These are phyloP conservation scores for Psilocybe cubensis DNA, from an alignment of 768 basidiomycete species.

Conservation along the genomic window DNA sequence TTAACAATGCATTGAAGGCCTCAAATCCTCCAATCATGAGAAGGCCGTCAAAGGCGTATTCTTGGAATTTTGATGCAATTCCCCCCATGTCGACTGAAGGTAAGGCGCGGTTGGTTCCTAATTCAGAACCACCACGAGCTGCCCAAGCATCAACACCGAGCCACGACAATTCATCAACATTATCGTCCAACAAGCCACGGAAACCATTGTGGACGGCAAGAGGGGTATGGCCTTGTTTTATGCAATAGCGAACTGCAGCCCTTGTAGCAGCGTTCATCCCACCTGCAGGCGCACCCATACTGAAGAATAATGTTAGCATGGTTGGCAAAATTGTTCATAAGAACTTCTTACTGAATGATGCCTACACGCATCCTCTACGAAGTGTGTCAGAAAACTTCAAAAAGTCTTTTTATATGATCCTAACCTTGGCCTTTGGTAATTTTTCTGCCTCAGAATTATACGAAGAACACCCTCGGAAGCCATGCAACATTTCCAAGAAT, in stretches of 20 bases:
- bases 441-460: slow-evolving; percentile 52
- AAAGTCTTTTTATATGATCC: slow-evolving; percentile 9
- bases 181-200: slow-evolving; percentile 90
- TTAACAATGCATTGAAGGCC: slow-evolving; percentile 79
- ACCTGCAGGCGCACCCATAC: slow-evolving; percentile 95
- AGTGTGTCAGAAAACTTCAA: slow-evolving; percentile 12
- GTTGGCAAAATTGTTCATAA: not conserved
- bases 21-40: slow-evolving; percentile 97
- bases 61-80: slow-evolving; percentile 90
- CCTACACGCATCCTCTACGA: slow-evolving; percentile 74
- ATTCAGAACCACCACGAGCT: slow-evolving; percentile 94
- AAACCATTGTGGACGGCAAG: slow-evolving; percentile 96
- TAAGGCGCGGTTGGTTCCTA: slow-evolving; percentile 92
- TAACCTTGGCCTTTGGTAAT: slow-evolving; percentile 55
- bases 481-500: slow-evolving; percentile 83
- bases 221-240: slow-evolving; percentile 91
- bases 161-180: slow-evolving; percentile 87
- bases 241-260: slow-evolving; percentile 91
- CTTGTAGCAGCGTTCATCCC: slow-evolving; percentile 99
- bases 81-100: slow-evolving; percentile 88
- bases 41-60: slow-evolving; percentile 76
- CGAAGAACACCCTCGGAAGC: slow-evolving; percentile 78
- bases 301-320: slow-evolving; percentile 29
- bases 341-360: slow-evolving; percentile 76
- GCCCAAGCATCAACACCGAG: slow-evolving; percentile 97